Evolutionary conservation across 257 asterid species (phyloP).

Genomic region (Fraxinus anomala): DNA sequence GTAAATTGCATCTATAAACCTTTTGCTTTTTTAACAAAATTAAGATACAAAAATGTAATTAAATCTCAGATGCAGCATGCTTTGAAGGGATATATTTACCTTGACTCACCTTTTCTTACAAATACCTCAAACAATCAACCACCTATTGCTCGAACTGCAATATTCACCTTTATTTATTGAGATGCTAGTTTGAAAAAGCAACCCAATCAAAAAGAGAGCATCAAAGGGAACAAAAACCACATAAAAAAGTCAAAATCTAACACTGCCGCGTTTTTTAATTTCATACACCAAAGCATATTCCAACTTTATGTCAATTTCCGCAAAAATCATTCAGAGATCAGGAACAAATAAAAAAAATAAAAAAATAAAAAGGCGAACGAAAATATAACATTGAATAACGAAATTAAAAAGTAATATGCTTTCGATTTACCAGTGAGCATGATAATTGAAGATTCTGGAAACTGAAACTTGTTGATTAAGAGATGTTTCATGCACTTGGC

Average conservation of each 20-base stretch:
- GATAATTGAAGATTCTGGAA: constrained; percentile 86
- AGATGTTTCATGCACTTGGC: constrained; percentile 92
- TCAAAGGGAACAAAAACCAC: neutral
- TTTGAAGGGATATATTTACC: neutral
- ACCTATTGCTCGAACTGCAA: neutral
- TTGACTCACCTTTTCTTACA: neutral
- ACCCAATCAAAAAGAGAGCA: neutral
- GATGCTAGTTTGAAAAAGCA: neutral
- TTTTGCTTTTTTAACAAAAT: neutral
- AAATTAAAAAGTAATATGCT: neutral
- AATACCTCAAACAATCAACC: neutral
- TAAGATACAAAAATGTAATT: neutral
- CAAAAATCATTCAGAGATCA: constrained; percentile 9
- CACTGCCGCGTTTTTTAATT: neutral
- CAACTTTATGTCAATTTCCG: constrained; percentile 18
- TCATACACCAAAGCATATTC: constrained; percentile 15
- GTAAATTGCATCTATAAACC: neutral
- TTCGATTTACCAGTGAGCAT: constrained; percentile 75
- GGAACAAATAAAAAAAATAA: constrained; percentile 4
- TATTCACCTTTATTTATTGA: neutral
- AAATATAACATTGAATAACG: neutral
- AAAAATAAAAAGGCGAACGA: neutral
- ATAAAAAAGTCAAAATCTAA: neutral
- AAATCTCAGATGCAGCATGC: neutral
- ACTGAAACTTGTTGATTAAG: constrained; percentile 68